Base-by-base conservation (phyloP, 2,329 filamentous ascomycete species). In the Pseudofabraea citricarpa region DNA sequence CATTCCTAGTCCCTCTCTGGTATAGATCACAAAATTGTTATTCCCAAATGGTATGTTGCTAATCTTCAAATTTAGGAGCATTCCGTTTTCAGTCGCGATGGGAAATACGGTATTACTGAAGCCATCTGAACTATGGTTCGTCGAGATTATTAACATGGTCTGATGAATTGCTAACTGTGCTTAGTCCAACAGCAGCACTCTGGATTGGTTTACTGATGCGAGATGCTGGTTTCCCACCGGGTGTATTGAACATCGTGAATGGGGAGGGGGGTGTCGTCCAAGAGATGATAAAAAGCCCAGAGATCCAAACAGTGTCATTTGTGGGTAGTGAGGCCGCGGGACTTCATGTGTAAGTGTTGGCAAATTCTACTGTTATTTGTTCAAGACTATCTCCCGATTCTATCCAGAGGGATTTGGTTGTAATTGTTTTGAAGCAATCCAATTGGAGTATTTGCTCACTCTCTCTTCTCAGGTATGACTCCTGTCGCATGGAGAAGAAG, bases 211-310 rank as follows among this genome's bases (percentile, higher is more conserved):
- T 57, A 7, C 49, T 65, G 1, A 66, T 69, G 33, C 56, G 56
- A 2, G 61, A 70, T 8, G 69, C 69, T 2, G 70, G 70, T 0
- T 56, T 70, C 2, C 70, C 69, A 1, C 42, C 57, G 1, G 70
- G 69, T 1, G 61, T 61, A 9, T 42, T 70, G 5, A 73, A 73
- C 47, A n/a, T n/a, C n/a, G n/a, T n/a, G n/a, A n/a, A 36, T 36
- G 43, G 43, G n/a, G 41, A 26, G 26, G 15, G 10, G 10, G 21
- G 12, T 13, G 32, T 29, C 13, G 33, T 44, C 7, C 24, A 45
- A n/a, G n/a, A 43, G 22, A 13, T 45, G 13, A 13, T 45, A 16
- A 10, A 16, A n/a, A 5, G 44, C 15, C 24, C 38, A 8, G 20
- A 13, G 6, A 23, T 45, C 29, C 5, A 36, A 36, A 36, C 43